A percentile compares a stretch with the other conserved stretches of the same genome.
phyloP scores from a whole-genome alignment of 2,329 filamentous ascomycete species.

The Epichloe elymi region DNA sequence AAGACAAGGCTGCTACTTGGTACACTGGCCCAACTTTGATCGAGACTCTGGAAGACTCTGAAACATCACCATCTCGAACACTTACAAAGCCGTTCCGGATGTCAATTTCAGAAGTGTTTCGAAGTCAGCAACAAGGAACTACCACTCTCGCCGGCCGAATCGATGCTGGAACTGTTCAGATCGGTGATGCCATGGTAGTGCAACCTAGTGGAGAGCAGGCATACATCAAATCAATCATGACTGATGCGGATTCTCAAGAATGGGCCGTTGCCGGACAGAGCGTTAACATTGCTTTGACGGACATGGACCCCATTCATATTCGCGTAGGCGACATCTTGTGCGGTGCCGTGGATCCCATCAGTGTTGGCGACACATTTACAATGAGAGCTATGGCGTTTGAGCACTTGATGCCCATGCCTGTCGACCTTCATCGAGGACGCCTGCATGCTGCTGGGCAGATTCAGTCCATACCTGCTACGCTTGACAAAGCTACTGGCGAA shows the following conservation, averaged over 20 bases:
- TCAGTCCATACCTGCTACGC: constrained; percentile 51
- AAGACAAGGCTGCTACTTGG: constrained; percentile 53
- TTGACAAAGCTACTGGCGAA: constrained; percentile 71
- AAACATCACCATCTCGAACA: constrained; percentile 51
- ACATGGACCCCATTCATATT: constrained; percentile 76
- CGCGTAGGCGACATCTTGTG: constrained; percentile 81
- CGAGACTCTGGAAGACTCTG: constrained; percentile 72
- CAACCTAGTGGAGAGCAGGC: constrained; percentile 75
- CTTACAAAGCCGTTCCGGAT: constrained; percentile 72
- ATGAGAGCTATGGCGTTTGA: constrained; percentile 84
- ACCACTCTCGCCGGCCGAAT: constrained; percentile 78
- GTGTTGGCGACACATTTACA: constrained; percentile 59
- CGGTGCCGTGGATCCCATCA: constrained; percentile 50
- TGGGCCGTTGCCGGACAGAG: constrained; percentile 94
- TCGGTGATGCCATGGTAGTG: constrained; percentile 66
- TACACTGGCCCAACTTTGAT: constrained; percentile 70
- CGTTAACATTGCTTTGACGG: constrained; percentile 65
- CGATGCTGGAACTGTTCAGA: constrained; percentile 70
- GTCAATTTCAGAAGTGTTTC: constrained; percentile 78
- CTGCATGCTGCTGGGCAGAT: constrained; percentile 69
- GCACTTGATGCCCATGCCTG: constrained; percentile 72
- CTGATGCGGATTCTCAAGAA: constrained; percentile 59
- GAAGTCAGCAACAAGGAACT: constrained; percentile 65
- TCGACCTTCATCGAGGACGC: constrained; percentile 80
- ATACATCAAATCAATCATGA: constrained; percentile 67